Evolutionary conservation across 441 rosid genomes (phyloP).

Genomic region (Bruguiera hainesii): DNA sequence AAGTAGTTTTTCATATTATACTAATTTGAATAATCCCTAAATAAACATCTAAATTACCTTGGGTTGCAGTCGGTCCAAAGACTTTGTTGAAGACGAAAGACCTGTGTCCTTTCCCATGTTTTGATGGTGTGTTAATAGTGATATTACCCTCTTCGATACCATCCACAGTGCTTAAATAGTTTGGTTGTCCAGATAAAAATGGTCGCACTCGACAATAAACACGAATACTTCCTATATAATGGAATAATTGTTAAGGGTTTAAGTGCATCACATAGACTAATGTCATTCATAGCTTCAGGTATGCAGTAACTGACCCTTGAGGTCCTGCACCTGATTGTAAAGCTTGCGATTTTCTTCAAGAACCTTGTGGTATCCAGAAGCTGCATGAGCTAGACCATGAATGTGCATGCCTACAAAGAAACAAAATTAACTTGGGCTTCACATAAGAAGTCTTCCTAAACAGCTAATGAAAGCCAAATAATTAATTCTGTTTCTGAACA

Average conservation of each 20-base stretch:
- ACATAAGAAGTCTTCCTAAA: neutral
- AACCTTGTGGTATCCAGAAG: constrained; percentile 82
- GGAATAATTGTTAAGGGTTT: constrained; percentile 16
- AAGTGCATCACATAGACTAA: neutral
- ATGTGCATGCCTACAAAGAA: constrained; percentile 62
- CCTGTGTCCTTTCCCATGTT: constrained; percentile 68
- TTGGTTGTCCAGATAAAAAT: constrained; percentile 69
- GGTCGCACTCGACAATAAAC: constrained; percentile 97
- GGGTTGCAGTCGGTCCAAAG: constrained; percentile 86
- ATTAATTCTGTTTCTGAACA: constrained; percentile 11
- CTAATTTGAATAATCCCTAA: constrained; percentile 4
- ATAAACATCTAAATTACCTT: constrained; percentile 44
- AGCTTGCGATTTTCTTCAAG: constrained; percentile 87
- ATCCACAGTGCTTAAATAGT: constrained; percentile 55
- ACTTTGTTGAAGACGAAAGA: constrained; percentile 92
- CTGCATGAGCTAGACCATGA: constrained; percentile 80
- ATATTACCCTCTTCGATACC: constrained; percentile 72
- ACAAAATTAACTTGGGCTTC: constrained; percentile 11
- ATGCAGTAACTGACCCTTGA: constrained; percentile 57
- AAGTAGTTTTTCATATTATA: constrained; percentile 13
- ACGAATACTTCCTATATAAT: constrained; percentile 72
- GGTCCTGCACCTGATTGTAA: constrained; percentile 90
- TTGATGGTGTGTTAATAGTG: constrained; percentile 62
- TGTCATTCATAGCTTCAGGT: constrained; percentile 6
- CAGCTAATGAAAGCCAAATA: neutral